A percentile compares a stretch with the other conserved stretches of the same genome.
Conservation (phyloP, 2,329 filamentous ascomycete genomes). For the Metarhizium robertsii region DNA sequence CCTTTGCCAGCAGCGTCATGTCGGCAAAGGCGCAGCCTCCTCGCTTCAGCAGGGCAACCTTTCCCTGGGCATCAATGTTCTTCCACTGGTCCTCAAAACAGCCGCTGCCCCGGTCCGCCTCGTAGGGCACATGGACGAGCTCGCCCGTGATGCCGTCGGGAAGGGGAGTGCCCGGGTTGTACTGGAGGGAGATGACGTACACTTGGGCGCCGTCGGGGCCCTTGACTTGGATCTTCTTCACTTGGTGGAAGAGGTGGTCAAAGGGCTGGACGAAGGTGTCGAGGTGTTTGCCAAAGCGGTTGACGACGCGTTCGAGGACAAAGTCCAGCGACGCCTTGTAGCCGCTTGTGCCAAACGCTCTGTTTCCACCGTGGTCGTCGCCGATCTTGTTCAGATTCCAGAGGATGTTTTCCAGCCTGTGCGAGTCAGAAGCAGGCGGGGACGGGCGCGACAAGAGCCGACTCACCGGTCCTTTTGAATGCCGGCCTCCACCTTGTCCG, state of each 20-base stretch:
- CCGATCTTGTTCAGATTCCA: constrained; percentile 45
- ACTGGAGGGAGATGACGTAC: constrained; percentile 32
- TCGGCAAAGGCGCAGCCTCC: constrained; percentile 31
- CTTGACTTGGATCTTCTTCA: constrained; percentile 30
- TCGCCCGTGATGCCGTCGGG: constrained; percentile 23
- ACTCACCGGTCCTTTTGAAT: not conserved
- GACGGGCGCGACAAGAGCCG: not conserved
- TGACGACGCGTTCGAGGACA: constrained; percentile 35
- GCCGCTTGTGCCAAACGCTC: constrained; percentile 50
- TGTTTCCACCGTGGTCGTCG: constrained; percentile 45
- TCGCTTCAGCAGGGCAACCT: constrained; percentile 35
- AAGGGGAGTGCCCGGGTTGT: constrained; percentile 34
- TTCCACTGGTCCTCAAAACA: constrained; percentile 33
- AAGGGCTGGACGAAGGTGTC: constrained; percentile 37
- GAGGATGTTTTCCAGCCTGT: constrained; percentile 44
- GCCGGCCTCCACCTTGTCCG: not conserved
- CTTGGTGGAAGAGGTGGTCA: constrained; percentile 34
- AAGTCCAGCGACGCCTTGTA: constrained; percentile 50
- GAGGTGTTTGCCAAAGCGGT: constrained; percentile 29
- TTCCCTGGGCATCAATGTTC: constrained; percentile 30
- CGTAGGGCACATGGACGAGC: constrained; percentile 25
- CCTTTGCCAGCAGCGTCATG: constrained; percentile 32
- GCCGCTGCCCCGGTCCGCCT: constrained; percentile 25
- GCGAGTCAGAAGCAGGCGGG: not conserved
- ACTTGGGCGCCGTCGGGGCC: constrained; percentile 36